phyloP scores from a whole-genome alignment of 257 asterid genomes.

The Capsicum rhomboideum region DNA sequence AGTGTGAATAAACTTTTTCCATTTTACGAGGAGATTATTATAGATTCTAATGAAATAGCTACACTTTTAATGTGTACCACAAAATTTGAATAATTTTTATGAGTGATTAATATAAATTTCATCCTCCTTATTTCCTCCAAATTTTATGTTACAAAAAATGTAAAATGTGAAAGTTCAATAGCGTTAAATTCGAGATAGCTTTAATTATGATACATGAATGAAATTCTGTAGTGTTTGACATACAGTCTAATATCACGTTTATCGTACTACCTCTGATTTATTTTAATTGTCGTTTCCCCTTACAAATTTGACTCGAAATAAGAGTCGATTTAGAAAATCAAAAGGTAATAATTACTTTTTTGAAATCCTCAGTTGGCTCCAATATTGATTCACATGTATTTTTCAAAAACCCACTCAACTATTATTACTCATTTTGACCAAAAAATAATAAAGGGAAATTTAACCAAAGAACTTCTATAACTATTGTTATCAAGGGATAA shows the following conservation, averaged over 20 bases:
- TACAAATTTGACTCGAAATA: too few species aligned
- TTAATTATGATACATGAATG: background rate
- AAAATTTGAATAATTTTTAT: background rate
- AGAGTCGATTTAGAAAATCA: background rate
- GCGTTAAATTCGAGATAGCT: background rate
- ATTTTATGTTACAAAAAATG: background rate
- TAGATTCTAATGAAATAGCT: background rate
- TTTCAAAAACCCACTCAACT: background rate
- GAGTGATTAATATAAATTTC: too few species aligned
- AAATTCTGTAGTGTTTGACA: background rate
- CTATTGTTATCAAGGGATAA: background rate
- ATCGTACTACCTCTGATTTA: background rate
- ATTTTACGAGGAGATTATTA: background rate
- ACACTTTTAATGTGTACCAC: background rate
- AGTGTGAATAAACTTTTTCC: background rate
- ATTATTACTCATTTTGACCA: background rate
- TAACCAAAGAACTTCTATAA: background rate
- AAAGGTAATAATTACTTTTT: background rate
- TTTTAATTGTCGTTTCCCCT: background rate
- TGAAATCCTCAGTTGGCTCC: background rate
- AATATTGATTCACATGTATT: background rate
- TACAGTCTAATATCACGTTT: background rate
- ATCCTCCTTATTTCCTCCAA: background rate
- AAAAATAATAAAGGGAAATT: background rate
- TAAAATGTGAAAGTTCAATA: background rate